phyloP scores from a whole-genome alignment of 1,139 yeast species.

The Hemisphaericaspora xylanilytica region DNA sequence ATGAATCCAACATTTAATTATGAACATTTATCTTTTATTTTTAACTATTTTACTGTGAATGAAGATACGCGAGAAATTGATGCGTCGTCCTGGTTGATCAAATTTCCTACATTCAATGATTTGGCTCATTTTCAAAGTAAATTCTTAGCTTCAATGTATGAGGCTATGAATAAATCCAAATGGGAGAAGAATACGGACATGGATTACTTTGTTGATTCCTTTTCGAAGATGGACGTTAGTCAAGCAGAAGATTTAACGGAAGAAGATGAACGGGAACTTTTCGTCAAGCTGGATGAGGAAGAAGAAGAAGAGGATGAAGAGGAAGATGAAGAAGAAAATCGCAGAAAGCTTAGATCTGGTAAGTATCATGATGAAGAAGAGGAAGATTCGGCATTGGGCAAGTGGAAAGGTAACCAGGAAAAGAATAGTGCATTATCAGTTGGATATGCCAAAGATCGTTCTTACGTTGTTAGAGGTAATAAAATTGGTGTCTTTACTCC shows the following conservation, averaged over 20 bases:
- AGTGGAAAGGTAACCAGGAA: slow-evolving; percentile 16
- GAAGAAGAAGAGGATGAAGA: slow-evolving; percentile 17
- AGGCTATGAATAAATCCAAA: slow-evolving; percentile 48
- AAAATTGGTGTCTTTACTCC: slow-evolving; percentile 77
- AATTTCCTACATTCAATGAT: slow-evolving; percentile 41
- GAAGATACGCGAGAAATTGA: slow-evolving; percentile 24
- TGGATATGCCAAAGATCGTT: slow-evolving; percentile 66
- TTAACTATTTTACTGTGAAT: slow-evolving; percentile 45
- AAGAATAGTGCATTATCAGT: slow-evolving; percentile 66
- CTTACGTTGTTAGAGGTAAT: slow-evolving; percentile 78
- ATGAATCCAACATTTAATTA: slow-evolving; percentile 67
- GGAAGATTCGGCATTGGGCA: slow-evolving; percentile 20
- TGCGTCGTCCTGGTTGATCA: slow-evolving; percentile 62
- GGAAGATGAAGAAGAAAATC: slow-evolving; percentile 13
- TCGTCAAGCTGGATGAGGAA: slow-evolving; percentile 17
- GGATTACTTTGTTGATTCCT: slow-evolving; percentile 27
- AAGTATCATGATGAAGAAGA: slow-evolving; percentile 19
- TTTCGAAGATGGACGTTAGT: slow-evolving; percentile 28
- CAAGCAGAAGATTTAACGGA: slow-evolving; percentile 31
- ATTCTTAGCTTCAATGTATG: slow-evolving; percentile 60
- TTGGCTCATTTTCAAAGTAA: slow-evolving; percentile 51
- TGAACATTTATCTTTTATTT: slow-evolving; percentile 58
- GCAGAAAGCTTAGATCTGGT: not conserved
- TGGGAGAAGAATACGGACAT: slow-evolving; percentile 38
- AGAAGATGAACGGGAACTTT: slow-evolving; percentile 12